Conservation (phyloP, 495 filamentous ascomycete genomes). For the Neurospora sp. region DNA sequence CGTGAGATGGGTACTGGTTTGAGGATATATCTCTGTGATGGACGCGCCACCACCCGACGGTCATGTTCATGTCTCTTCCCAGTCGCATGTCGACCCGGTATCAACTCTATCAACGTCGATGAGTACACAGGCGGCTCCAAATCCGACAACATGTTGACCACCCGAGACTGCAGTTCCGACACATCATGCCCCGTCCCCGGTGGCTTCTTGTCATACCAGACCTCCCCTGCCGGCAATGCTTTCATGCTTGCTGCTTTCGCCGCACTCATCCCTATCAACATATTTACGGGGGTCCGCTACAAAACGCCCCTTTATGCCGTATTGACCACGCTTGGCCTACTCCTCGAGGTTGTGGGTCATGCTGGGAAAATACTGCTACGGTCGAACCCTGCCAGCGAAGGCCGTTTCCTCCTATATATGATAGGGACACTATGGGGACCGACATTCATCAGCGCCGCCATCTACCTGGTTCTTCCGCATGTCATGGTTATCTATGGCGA, state of each 20-base stretch:
- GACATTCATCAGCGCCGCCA: slow-evolving; percentile 25
- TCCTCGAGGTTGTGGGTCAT: slow-evolving; percentile 31
- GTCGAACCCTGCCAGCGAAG: slow-evolving; percentile 13
- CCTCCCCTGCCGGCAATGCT: slow-evolving; percentile 21
- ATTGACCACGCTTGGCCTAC: slow-evolving; percentile 22
- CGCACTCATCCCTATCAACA: slow-evolving; percentile 22
- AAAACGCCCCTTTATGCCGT: slow-evolving; percentile 22
- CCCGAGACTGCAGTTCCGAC: slow-evolving; percentile 7
- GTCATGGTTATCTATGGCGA: slow-evolving; percentile 31
- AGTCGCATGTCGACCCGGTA: background rate
- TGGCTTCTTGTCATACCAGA: slow-evolving; percentile 20
- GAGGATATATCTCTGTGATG: background rate
- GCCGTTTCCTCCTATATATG: slow-evolving; percentile 26
- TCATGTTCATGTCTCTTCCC: background rate
- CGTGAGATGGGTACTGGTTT: background rate
- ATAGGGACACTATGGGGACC: slow-evolving; percentile 30
- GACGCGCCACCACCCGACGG: background rate
- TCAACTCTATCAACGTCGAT: background rate
- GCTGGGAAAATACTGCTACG: slow-evolving; percentile 27
- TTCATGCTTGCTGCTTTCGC: slow-evolving; percentile 32
- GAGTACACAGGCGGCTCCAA: background rate
- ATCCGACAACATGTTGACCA: slow-evolving; percentile 1
- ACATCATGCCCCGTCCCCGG: slow-evolving; percentile 9
- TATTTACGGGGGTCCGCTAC: slow-evolving; percentile 29
- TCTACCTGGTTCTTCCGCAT: slow-evolving; percentile 27